Evolutionary conservation across 352 stramenopile genomes (phyloP), one percentile per base, ranked within the genome.

Genomic region (Phytophthora sp.): DNA sequence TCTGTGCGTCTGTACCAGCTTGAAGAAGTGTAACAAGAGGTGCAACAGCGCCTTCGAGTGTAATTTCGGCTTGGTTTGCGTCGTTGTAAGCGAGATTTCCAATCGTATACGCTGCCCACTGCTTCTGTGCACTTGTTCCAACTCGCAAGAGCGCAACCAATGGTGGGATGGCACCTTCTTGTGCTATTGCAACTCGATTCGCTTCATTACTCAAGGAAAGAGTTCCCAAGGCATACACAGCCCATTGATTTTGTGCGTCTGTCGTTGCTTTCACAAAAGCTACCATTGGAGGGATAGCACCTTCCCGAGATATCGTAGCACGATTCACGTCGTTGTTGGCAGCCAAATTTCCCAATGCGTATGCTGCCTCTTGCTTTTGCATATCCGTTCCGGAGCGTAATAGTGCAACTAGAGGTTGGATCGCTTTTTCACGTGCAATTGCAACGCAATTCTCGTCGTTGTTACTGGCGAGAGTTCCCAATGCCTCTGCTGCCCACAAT

Each of bases 191-290:
- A 7, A 61, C 17, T 11, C 52, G 60, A 28, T 64, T 63, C 8
- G 41, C 49, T 27, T 70, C 59, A n/a, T 62, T 66, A 21, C 49
- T 55, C n/a, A 67, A 15, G 2, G 26, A 55, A 9, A 70, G 37
- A 11, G 30, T 34, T 6, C 49, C 62, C 5, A 74, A 6, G 1
- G 66, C 60, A 10, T 63, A 62, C 4, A 66, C 48, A 0, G 60
- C 66, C 43, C 62, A 54, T n/a, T 74, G 54, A 31, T 58, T 74
- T 13, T 74, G 60, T 3, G 28, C 49, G n/a, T 71, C 51, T 7
- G 49, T 70, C 6, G 54, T 61, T 9, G 50, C 44, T 37, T 39
- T 54, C 10, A 74, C 24, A 18, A 74, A 69, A 0, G 17, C 46
- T 2, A 71, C 50, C 27, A 74, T 56, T 2, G 60, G 54, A n/a